A percentile compares a stretch with the other conserved stretches of the same genome.
Conservation (phyloP, 768 basidiomycete species). For the Rhodotorula sphaerocarpa region DNA sequence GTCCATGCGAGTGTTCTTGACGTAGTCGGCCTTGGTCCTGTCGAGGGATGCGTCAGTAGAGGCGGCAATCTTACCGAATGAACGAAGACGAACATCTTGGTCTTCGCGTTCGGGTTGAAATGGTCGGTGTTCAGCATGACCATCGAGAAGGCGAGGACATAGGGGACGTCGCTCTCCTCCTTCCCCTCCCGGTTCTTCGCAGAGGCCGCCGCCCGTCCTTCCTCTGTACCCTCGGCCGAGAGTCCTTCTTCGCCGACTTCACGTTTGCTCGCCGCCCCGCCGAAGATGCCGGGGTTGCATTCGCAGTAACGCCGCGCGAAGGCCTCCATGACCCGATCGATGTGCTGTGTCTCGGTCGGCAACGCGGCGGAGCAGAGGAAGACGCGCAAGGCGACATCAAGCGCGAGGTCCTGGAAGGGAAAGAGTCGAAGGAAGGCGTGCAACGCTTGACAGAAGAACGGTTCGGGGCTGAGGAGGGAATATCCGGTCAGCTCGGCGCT, state of each 20-base stretch:
- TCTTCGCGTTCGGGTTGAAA: slow-evolving; percentile 95
- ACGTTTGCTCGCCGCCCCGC: neutral
- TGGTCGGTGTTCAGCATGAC: slow-evolving; percentile 97
- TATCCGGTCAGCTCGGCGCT: neutral
- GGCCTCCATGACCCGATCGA: slow-evolving; percentile 92
- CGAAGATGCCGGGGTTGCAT: slow-evolving; percentile 74
- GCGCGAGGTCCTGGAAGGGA: slow-evolving; percentile 65
- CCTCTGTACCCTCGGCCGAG: slow-evolving; percentile 39
- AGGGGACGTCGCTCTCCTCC: slow-evolving; percentile 58
- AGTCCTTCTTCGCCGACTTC: neutral
- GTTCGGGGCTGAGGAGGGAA: slow-evolving; percentile 54
- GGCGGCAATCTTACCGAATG: neutral
- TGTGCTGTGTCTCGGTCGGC: slow-evolving; percentile 94
- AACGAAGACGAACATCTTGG: slow-evolving; percentile 60
- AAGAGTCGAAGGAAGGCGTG: slow-evolving; percentile 65
- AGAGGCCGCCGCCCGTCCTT: slow-evolving; percentile 44
- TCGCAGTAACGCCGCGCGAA: slow-evolving; percentile 76
- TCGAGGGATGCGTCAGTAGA: no score
- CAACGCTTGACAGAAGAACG: slow-evolving; percentile 62
- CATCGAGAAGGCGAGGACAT: slow-evolving; percentile 90
- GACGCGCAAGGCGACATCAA: slow-evolving; percentile 83
- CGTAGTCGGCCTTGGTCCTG: slow-evolving; percentile 72
- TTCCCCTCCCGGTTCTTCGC: neutral
- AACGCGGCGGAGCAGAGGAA: slow-evolving; percentile 84
- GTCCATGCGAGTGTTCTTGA: slow-evolving; percentile 81